Conservation (phyloP, 208 protist genomes). For the Acanthamoeba royreba region DNA sequence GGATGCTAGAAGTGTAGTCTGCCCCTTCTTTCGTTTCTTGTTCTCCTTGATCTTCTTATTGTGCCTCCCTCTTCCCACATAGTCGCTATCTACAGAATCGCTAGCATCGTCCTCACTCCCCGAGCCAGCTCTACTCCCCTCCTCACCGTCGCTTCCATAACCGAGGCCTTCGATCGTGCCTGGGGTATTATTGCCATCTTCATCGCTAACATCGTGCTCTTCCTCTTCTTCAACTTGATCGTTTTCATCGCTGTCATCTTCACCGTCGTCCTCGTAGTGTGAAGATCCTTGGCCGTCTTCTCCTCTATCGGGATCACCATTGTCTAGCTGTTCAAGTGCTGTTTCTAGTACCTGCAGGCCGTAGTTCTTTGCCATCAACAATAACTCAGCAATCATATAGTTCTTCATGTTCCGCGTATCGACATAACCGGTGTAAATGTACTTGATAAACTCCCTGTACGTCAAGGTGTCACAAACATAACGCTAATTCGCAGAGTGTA, state of each 20-base stretch:
- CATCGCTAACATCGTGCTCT: neutral
- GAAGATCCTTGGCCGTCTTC: no score
- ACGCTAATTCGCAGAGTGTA: neutral
- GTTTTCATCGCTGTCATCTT: neutral
- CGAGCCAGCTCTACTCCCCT: neutral
- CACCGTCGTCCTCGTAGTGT: neutral
- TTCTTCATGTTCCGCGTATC: constrained; percentile 27
- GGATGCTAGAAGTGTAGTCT: no score
- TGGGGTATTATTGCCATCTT: neutral
- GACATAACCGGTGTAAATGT: constrained; percentile 23
- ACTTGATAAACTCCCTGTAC: constrained; percentile 12
- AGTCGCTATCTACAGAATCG: no score
- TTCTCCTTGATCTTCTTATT: no score
- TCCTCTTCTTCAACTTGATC: neutral
- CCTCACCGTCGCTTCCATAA: neutral
- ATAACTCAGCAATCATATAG: constrained; percentile 19
- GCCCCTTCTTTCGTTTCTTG: neutral
- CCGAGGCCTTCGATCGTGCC: neutral
- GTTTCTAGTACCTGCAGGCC: neutral
- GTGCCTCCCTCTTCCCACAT: no score
- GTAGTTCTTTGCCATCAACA: constrained; percentile 32
- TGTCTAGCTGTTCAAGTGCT: neutral
- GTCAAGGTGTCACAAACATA: neutral
- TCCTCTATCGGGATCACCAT: no score
- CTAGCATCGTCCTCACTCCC: neutral